Evolutionary conservation across 441 rosid genomes (phyloP).

Genomic region (Euphorbia corollata): DNA sequence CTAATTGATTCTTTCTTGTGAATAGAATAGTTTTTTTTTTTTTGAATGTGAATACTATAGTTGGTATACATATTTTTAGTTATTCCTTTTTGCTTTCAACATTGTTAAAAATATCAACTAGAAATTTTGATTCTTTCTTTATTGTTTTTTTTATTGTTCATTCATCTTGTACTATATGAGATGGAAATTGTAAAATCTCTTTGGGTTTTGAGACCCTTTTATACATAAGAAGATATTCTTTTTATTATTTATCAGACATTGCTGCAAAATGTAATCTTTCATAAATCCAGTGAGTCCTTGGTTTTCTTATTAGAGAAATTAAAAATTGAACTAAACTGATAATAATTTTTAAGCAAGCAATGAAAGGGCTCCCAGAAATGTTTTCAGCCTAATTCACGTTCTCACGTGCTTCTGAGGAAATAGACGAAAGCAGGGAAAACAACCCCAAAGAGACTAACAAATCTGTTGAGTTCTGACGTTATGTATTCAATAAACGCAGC

Average conservation of each 20-base stretch:
- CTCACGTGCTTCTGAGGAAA: no score
- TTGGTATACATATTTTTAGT: slow-evolving; percentile 39
- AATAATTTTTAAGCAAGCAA: no score
- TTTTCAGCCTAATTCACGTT: no score
- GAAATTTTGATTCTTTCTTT: slow-evolving; percentile 6
- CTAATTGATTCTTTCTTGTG: slow-evolving; percentile 48
- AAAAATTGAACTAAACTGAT: no score
- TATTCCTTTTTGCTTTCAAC: slow-evolving; percentile 24
- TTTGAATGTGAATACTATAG: slow-evolving; percentile 56
- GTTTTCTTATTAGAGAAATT: no score
- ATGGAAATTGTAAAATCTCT: slow-evolving; percentile 20
- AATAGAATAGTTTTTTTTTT: no score
- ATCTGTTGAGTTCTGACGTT: no score
- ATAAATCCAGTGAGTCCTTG: no score
- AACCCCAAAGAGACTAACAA: no score
- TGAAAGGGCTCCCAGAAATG: no score
- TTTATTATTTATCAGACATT: background rate
- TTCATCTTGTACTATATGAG: slow-evolving; percentile 19
- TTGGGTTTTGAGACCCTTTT: slow-evolving; percentile 26
- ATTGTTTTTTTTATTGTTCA: background rate
- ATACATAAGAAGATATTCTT: slow-evolving; percentile 3
- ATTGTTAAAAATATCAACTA: slow-evolving; percentile 11
- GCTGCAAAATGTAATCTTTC: background rate
- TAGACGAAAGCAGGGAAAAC: no score
- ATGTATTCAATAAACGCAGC: no score